phyloP scores from a whole-genome alignment of 129 eudicot species.

The Arctium lappa region DNA sequence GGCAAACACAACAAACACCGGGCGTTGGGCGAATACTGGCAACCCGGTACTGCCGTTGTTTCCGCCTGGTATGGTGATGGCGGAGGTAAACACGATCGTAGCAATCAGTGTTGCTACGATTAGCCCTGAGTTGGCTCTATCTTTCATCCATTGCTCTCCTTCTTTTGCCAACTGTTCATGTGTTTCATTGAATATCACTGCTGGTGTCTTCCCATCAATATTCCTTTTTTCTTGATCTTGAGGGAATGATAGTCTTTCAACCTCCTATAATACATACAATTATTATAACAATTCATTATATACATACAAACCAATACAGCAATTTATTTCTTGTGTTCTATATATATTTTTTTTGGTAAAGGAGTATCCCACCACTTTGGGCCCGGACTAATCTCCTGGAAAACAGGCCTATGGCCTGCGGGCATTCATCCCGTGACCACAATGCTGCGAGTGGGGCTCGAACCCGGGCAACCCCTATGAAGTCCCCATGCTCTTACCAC shows the following conservation, averaged over 20 bases:
- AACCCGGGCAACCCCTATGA: no score
- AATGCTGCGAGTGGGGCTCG: no score
- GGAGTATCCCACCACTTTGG: no score
- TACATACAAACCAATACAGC: no score
- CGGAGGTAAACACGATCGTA: slow-evolving; percentile 19
- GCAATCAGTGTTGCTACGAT: slow-evolving; percentile 22
- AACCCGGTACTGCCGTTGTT: neutral
- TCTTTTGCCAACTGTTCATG: slow-evolving; percentile 10
- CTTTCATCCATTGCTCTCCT: slow-evolving; percentile 35
- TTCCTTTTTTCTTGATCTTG: slow-evolving; percentile 16
- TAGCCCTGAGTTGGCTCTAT: slow-evolving; percentile 14
- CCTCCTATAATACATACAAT: slow-evolving; percentile 4
- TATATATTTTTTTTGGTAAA: no score
- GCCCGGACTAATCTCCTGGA: no score
- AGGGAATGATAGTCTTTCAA: neutral
- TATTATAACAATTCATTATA: neutral
- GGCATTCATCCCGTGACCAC: no score
- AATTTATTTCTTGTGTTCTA: no score
- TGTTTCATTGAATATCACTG: slow-evolving; percentile 3
- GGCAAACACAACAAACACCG: neutral
- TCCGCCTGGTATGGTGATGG: slow-evolving; percentile 22
- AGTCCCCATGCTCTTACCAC: no score
- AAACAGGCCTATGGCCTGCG: no score
- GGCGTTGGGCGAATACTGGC: slow-evolving; percentile 1
- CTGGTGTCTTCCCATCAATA: neutral